Evolutionary conservation across 257 asterid species (phyloP).

Genomic region (Anisodus tanguticus): DNA sequence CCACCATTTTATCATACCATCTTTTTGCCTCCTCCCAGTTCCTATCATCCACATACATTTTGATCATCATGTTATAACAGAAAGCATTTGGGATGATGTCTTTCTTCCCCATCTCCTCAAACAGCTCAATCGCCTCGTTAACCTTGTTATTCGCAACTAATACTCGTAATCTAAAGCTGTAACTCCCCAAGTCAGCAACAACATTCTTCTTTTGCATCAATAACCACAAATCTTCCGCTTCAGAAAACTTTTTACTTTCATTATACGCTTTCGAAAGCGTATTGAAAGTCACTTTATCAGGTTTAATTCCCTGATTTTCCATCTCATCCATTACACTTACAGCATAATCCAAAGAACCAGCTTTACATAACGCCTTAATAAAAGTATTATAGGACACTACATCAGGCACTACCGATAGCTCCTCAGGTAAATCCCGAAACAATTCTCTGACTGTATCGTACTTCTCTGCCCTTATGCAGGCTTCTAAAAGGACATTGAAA

Average conservation of each 20-base stretch:
- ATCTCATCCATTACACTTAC: constrained; percentile 48
- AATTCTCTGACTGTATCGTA: constrained; percentile 40
- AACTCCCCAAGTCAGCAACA: constrained; percentile 46
- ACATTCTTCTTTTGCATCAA: constrained; percentile 52
- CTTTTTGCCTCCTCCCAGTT: constrained; percentile 49
- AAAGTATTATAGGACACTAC: constrained; percentile 48
- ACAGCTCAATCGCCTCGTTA: constrained; percentile 46
- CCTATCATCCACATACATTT: constrained; percentile 46
- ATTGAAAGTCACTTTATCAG: constrained; percentile 43
- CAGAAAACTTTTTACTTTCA: constrained; percentile 34
- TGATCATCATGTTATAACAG: constrained; percentile 49
- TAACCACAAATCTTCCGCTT: constrained; percentile 59
- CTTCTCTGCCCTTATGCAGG: constrained; percentile 43
- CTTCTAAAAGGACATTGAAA: constrained; percentile 58
- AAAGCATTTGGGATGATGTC: constrained; percentile 45
- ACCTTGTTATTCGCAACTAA: constrained; percentile 40
- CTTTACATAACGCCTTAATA: constrained; percentile 47
- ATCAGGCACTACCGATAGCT: constrained; percentile 51
- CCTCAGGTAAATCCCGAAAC: constrained; percentile 48
- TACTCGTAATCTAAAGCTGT: constrained; percentile 48
- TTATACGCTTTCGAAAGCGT: constrained; percentile 43
- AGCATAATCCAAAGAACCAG: constrained; percentile 50
- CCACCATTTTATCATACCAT: constrained; percentile 47
- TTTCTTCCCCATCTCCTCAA: constrained; percentile 46
- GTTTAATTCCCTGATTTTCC: constrained; percentile 42